Conservation (phyloP, 2,329 filamentous ascomycete species). For the Penicillium sp. region DNA sequence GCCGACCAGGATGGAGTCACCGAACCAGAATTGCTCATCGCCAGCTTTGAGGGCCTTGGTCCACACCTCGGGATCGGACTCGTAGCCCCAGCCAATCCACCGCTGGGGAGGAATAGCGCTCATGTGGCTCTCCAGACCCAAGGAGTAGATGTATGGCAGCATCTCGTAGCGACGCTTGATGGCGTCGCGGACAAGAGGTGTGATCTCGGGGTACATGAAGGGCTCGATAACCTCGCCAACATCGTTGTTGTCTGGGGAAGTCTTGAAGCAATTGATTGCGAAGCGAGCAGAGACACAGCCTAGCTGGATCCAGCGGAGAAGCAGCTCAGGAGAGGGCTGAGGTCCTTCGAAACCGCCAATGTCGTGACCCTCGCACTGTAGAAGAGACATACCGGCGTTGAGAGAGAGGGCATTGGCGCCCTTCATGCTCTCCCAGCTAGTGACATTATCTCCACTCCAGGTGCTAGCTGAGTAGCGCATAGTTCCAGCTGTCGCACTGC, state of each 20-base stretch:
- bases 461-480: conserved; percentile 68
- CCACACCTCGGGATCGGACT: conserved; percentile 66
- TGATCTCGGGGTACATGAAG: conserved; percentile 72
- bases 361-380: conserved; percentile 68
- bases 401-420: conserved; percentile 68
- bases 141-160: conserved; percentile 69
- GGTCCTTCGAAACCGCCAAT: conserved; percentile 71
- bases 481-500: conserved; percentile 68
- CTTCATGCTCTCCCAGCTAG: conserved; percentile 70
- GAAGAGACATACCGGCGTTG: conserved; percentile 64
- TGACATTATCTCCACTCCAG: conserved; percentile 74
- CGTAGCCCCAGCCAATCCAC: conserved; percentile 73
- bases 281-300: conserved; percentile 69
- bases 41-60: conserved; percentile 57
- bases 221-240: conserved; percentile 73
- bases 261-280: conserved; percentile 78
- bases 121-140: conserved; percentile 60
- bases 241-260: conserved; percentile 61
- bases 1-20: conserved; percentile 63
- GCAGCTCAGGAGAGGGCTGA: conserved; percentile 67
- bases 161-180: conserved; percentile 71
- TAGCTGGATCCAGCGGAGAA: conserved; percentile 71
- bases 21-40: conserved; percentile 72
- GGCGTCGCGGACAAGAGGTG: conserved; percentile 59
- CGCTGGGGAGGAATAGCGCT: conserved; percentile 63